Percentiles rank a stretch among this genome's conserved stretches.
Conservation (phyloP, 2,329 filamentous ascomycete genomes). For the Fusarium sulawesiense region DNA sequence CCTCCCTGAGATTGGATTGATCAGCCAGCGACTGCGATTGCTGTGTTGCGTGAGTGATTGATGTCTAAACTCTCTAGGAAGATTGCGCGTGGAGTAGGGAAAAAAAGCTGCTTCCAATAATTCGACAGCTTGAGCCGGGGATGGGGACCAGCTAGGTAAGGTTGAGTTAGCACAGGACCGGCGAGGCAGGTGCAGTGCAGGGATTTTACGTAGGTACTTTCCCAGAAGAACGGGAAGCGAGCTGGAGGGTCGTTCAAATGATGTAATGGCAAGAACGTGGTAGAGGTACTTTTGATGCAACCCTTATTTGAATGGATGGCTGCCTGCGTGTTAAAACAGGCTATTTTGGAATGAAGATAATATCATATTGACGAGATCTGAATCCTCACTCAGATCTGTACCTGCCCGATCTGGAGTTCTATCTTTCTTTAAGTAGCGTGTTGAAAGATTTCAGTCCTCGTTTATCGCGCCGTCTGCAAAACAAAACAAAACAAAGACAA, state of each 20-base stretch:
- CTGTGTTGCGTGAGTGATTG: constrained; percentile 1
- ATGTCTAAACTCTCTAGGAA: background rate
- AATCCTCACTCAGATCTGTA: background rate
- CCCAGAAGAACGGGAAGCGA: constrained; percentile 39
- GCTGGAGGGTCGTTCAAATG: constrained; percentile 37
- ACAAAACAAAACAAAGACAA: background rate
- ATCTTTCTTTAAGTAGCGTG: background rate
- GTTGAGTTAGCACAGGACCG: constrained; percentile 24
- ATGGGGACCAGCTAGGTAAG: constrained; percentile 13
- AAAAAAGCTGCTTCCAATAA: constrained; percentile 38
- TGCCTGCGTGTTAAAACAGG: background rate
- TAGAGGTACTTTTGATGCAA: constrained; percentile 12
- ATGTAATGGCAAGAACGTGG: constrained; percentile 43
- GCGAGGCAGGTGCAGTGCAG: constrained; percentile 19
- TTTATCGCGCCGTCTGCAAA: background rate
- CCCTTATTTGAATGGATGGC: background rate
- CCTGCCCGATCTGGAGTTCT: background rate
- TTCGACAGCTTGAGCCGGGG: constrained; percentile 21
- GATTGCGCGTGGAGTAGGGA: constrained; percentile 28
- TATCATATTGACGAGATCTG: background rate
- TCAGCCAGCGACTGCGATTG: constrained; percentile 19
- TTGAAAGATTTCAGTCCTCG: background rate
- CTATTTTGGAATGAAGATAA: background rate
- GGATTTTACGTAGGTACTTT: constrained; percentile 17
- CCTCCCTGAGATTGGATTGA: constrained; percentile 34